phyloP scores from a whole-genome alignment of 805 yeast species.

The Saccharomycopsis malanga region DNA sequence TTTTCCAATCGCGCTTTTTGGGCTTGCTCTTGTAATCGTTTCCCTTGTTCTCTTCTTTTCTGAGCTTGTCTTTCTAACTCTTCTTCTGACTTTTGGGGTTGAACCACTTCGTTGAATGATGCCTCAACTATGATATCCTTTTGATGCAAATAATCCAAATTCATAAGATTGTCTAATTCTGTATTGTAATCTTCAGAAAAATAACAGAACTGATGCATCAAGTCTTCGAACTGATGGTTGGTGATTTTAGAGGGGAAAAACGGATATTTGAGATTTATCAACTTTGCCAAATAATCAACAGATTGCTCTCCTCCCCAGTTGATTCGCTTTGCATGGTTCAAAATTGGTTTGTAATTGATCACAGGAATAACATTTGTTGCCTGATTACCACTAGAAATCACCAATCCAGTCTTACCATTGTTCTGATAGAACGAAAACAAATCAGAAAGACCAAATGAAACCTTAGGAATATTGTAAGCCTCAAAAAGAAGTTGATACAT shows the following conservation, averaged over 20 bases:
- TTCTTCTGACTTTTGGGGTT: slow-evolving; percentile 73
- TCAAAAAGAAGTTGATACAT: slow-evolving; percentile 84
- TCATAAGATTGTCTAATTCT: slow-evolving; percentile 53
- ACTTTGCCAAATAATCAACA: slow-evolving; percentile 51
- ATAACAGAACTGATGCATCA: slow-evolving; percentile 74
- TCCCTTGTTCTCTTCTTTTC: slow-evolving; percentile 77
- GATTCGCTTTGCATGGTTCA: slow-evolving; percentile 67
- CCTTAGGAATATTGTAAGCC: slow-evolving; percentile 66
- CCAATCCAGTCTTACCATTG: slow-evolving; percentile 53
- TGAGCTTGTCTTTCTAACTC: slow-evolving; percentile 73
- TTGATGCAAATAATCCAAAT: slow-evolving; percentile 53
- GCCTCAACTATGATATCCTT: slow-evolving; percentile 79
- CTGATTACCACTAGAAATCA: slow-evolving; percentile 77
- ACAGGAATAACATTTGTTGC: slow-evolving; percentile 81
- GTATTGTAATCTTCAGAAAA: slow-evolving; percentile 59
- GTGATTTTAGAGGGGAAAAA: slow-evolving; percentile 75
- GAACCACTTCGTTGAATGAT: slow-evolving; percentile 61
- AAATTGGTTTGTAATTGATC: slow-evolving; percentile 54
- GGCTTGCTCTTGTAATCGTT: slow-evolving; percentile 88
- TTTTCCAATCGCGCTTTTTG: slow-evolving; percentile 77
- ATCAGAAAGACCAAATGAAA: slow-evolving; percentile 76
- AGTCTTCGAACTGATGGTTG: slow-evolving; percentile 51
- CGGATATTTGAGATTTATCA: slow-evolving; percentile 79
- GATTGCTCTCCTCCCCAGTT: slow-evolving; percentile 89
- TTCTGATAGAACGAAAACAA: slow-evolving; percentile 72